Evolutionary conservation across 2,329 filamentous ascomycete species (phyloP).

Genomic region (Penicillium sumatraense): DNA sequence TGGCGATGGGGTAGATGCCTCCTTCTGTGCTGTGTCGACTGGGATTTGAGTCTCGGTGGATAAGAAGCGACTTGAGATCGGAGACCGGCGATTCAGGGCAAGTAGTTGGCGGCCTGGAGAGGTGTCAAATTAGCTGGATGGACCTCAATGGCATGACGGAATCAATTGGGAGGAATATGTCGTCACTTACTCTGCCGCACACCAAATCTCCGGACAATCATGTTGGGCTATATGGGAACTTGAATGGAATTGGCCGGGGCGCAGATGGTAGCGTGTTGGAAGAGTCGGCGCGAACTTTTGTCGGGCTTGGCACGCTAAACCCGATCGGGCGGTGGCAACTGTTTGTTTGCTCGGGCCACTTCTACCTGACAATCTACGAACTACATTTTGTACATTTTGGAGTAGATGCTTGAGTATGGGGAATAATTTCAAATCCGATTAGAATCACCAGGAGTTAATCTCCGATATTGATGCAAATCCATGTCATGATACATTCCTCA

Average conservation of each 20-base stretch:
- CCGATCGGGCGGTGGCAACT: not conserved
- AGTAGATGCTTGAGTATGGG: too few species aligned
- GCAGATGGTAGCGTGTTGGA: constrained; percentile 14
- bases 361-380: too few species aligned
- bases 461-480: constrained; percentile 16
- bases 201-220: constrained; percentile 48
- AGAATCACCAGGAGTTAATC: constrained; percentile 1
- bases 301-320: constrained; percentile 35
- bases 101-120: constrained; percentile 43
- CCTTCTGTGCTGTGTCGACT: constrained; percentile 26
- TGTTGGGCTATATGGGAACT: constrained; percentile 26
- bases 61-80: constrained; percentile 37
- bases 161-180: not conserved
- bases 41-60: constrained; percentile 36
- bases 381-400: too few species aligned
- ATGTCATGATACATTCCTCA: constrained; percentile 16
- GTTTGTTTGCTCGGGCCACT: too few species aligned
- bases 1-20: constrained; percentile 13
- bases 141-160: not conserved
- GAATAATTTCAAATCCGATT: not conserved
- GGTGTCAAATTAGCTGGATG: constrained; percentile 15
- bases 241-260: constrained; percentile 20
- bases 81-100: constrained; percentile 37
- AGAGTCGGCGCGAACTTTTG: constrained; percentile 41
- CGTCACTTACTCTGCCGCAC: constrained; percentile 47